Percentiles rank a stretch among this genome's conserved stretches.
Conservation (phyloP, 2,329 filamentous ascomycete genomes). For the Pseudocercospora macadamiae region DNA sequence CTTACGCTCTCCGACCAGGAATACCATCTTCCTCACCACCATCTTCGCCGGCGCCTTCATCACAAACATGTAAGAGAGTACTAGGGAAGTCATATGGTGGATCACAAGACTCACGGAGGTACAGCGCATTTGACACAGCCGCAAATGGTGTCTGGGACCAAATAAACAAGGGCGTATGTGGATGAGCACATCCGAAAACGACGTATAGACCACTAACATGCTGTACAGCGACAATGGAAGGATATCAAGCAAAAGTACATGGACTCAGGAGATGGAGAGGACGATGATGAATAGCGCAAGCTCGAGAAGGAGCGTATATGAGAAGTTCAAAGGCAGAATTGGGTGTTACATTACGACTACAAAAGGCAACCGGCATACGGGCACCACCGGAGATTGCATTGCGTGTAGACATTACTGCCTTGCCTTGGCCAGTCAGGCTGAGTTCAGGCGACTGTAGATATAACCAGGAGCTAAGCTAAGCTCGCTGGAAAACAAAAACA, state of each 20-base stretch:
- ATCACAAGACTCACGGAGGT: conserved; percentile 20
- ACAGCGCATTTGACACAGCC: conserved; percentile 77
- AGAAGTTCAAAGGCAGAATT: conserved; percentile 1
- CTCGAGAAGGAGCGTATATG: conserved; percentile 36
- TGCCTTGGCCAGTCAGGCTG: not conserved
- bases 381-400: not conserved
- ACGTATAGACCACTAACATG: conserved; percentile 31
- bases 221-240: conserved; percentile 95
- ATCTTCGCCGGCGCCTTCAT: conserved; percentile 88
- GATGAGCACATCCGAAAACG: not conserved
- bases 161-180: conserved; percentile 87
- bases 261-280: conserved; percentile 37
- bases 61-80: conserved; percentile 77
- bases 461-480: conserved; percentile 16
- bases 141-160: conserved; percentile 89
- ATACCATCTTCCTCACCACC: conserved; percentile 81
- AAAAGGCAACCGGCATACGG: not conserved
- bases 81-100: conserved; percentile 5
- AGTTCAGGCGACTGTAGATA: conserved; percentile 14
- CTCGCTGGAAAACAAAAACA: conserved; percentile 11
- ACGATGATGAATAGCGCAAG: conserved; percentile 62
- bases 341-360: conserved; percentile 11
- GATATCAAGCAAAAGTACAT: conserved; percentile 93
- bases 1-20: conserved; percentile 71
- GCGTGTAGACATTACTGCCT: not conserved